Evolutionary conservation across 2,329 filamentous ascomycete genomes (phyloP), one percentile per base, ranked within the genome.

Genomic region (Septoria linicola): DNA sequence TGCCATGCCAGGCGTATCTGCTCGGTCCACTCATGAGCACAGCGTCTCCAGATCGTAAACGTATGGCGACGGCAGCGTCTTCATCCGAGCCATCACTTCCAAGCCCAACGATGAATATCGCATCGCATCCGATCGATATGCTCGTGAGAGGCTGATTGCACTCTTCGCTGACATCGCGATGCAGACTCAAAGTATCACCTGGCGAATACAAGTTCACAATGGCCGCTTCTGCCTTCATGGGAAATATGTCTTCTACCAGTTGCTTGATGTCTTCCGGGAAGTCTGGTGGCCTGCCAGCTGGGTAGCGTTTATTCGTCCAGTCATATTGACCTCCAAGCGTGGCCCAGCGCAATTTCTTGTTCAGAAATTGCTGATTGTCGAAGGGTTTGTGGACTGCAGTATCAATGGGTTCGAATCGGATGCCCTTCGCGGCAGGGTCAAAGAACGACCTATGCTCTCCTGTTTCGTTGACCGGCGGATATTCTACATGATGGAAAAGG

Each of bases 311-410:
- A 50, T 82, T 81, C 0, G 90, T 95, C 93, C 92, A 97, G 73
- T 97, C 88, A 69, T 97, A 97, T 69, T 97, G 93, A 0, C 90
- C 92, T 42, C 93, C 93, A 2, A 99, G 80, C 0, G 92, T 97
- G 35, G 95, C 81, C 93, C 93, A 99, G 60, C 92, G 89, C 19
- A 97, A 79, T 55, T 88, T 91, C 57, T 85, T 87, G 51, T 84
- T 81, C 36, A 97, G 76, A 23, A 92, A 81, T 63, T 85, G 84
- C 41, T 80, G 75, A 46, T 87, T 75, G 2, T 81, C 79, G 8
- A 96, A 74, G 2, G 88, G 78, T 54, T 85, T 88, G 71, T 96
- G 91, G n/a, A 90, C 71, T 0, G 69, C 58, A 0, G 87, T 76
- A 62, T 95, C 83, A 48, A 87, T 87, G 5, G 92, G 89, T 8